Conservation (phyloP, 2,329 filamentous ascomycete genomes). For the Ophiostoma sp. region DNA sequence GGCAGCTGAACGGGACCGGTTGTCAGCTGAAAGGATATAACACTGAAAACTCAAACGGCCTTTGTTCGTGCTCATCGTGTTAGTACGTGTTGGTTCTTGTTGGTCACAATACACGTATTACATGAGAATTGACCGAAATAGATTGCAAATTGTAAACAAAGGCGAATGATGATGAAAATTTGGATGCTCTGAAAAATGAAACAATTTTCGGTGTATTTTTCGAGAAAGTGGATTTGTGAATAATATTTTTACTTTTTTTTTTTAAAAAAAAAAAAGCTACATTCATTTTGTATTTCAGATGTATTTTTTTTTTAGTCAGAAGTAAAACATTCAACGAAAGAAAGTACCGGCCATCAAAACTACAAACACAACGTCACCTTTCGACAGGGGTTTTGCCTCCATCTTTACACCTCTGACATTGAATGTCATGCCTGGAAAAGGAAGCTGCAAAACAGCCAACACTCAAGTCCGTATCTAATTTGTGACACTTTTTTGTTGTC, state of each 20-base stretch:
- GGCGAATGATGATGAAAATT: background rate
- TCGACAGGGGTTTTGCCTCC: background rate
- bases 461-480: background rate
- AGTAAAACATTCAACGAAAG: background rate
- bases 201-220: background rate
- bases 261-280: background rate
- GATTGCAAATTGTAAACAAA: background rate
- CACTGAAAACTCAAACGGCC: background rate
- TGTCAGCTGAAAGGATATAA: background rate
- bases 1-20: background rate
- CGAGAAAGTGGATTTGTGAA: background rate
- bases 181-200: background rate
- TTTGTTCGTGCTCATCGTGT: background rate
- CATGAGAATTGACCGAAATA: background rate
- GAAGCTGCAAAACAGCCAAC: background rate
- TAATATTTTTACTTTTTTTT: background rate
- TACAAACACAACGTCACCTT: background rate
- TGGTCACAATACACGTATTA: constrained; percentile 1
- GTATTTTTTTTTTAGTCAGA: background rate
- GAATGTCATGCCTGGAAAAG: background rate
- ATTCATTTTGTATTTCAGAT: background rate
- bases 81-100: background rate
- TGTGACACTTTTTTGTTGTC: background rate
- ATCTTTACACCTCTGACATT: background rate
- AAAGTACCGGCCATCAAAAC: background rate